Percentiles rank a stretch among this genome's conserved stretches.
Conservation (phyloP, 2,329 filamentous ascomycete genomes). For the Clathrospora elynae region DNA sequence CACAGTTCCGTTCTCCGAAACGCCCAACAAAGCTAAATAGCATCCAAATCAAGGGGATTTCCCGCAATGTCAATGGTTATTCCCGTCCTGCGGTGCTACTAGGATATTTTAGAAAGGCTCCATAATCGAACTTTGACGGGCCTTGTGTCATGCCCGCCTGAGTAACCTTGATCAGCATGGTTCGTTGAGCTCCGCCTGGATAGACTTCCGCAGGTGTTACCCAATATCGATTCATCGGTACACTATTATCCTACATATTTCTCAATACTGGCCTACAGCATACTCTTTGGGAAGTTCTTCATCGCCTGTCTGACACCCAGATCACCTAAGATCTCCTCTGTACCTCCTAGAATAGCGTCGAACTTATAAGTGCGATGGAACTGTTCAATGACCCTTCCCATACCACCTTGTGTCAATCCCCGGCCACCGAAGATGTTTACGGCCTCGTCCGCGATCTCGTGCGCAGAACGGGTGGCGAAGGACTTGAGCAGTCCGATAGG, state of each 20-base stretch:
- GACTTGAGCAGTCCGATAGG: slow-evolving; percentile 85
- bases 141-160: slow-evolving; percentile 9
- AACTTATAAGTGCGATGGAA: slow-evolving; percentile 85
- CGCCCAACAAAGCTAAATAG: slow-evolving; percentile 9
- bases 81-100: slow-evolving; percentile 16
- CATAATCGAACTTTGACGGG: too few species aligned
- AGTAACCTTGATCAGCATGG: not conserved
- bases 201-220: slow-evolving; percentile 5
- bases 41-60: slow-evolving; percentile 9
- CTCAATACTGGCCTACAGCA: slow-evolving; percentile 60
- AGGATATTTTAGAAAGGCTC: slow-evolving; percentile 28
- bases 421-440: slow-evolving; percentile 87
- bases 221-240: not conserved
- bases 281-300: slow-evolving; percentile 82
- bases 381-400: slow-evolving; percentile 82
- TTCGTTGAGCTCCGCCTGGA: not conserved
- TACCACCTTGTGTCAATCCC: slow-evolving; percentile 78
- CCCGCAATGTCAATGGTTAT: slow-evolving; percentile 12
- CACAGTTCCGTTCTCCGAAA: slow-evolving; percentile 9
- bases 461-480: slow-evolving; percentile 74
- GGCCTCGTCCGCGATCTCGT: slow-evolving; percentile 82
- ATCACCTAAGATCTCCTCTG: slow-evolving; percentile 82
- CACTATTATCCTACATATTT: slow-evolving; percentile 9
- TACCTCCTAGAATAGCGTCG: slow-evolving; percentile 69
- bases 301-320: slow-evolving; percentile 83